Evolutionary conservation across 2,329 filamentous ascomycete species (phyloP).

Genomic region (Aspergillus pseudotamarii): DNA sequence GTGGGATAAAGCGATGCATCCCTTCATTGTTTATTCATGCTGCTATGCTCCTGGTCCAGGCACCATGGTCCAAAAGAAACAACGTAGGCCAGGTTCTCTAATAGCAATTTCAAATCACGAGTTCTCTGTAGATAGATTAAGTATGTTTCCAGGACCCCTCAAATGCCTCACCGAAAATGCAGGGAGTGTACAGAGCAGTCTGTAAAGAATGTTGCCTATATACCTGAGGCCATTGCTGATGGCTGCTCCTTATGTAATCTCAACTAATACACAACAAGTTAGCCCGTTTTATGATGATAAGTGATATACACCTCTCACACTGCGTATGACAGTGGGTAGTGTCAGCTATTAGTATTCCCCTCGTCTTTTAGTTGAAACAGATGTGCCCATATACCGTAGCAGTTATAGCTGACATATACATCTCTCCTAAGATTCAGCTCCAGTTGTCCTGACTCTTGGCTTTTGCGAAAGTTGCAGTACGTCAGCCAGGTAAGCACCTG

Average conservation of each 20-base stretch:
- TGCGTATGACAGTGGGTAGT: too few species aligned
- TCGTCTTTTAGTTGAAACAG: too few species aligned
- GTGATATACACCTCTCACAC: too few species aligned
- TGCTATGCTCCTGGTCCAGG: background rate
- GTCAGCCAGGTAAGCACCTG: too few species aligned
- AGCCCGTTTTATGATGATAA: background rate
- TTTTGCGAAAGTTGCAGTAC: too few species aligned
- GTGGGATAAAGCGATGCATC: background rate
- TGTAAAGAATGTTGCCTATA: background rate
- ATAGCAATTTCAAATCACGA: background rate
- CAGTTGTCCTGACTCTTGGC: too few species aligned
- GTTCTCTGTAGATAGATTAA: background rate
- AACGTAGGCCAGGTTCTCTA: background rate
- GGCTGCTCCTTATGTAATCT: background rate
- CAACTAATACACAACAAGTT: background rate
- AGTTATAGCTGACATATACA: too few species aligned
- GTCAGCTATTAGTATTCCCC: too few species aligned
- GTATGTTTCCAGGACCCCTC: background rate
- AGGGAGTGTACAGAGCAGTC: background rate
- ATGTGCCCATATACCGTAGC: too few species aligned
- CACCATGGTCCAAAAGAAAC: background rate
- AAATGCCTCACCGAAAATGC: background rate
- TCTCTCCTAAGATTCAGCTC: too few species aligned
- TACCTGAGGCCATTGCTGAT: background rate
- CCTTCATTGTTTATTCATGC: background rate